Evolutionary conservation across 2,329 filamentous ascomycete species (phyloP), one percentile per base, ranked within the genome.

Genomic region (Epichloe scottii): DNA sequence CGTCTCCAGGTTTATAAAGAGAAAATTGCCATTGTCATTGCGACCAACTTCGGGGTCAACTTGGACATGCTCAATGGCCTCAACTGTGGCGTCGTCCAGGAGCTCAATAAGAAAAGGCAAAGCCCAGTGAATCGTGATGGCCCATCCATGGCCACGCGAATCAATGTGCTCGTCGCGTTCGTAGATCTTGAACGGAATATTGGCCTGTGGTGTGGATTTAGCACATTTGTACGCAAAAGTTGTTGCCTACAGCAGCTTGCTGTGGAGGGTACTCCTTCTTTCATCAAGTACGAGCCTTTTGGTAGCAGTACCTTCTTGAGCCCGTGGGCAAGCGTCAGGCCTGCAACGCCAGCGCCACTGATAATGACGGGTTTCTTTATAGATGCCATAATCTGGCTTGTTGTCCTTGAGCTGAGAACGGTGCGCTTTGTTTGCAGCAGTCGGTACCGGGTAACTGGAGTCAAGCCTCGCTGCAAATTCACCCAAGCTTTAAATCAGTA

Each of bases 71-170:
- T 65, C 60, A 19, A 65, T 46, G 10, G 51, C 54, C 3, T 48
- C 51, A 5, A 63, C 39, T 0, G 60, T 62, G 7, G 54, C 52
- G 5, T 51, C 51, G 19, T 60, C 60, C 2, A 64, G 50, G 14
- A 64, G 53, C 51, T 62, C 51, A 15, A 50, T 47, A 10, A 65
- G 55, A 37, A 58, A 64, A 2, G 57, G 61, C 12, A 80, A 65
- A 19, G 69, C 74, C 78, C 78, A 82, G 58, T 82, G 77, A 35
- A 82, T 62, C 2, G 78, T 81, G 48, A 83, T 68, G 41, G 75
- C 78, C 79, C 78, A 82, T 46, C 79, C 78, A 40, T 74, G 71
- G 3, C 55, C 53, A 19, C 65, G 65, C 19, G 57, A 55, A 46
- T 60, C 58, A 50, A 62, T 55, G 45, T 61, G 54, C 19, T 56